These are phyloP conservation scores for Rhodotorula sphaerocarpa DNA, from an alignment of 768 basidiomycete species.

Conservation along the genomic window DNA sequence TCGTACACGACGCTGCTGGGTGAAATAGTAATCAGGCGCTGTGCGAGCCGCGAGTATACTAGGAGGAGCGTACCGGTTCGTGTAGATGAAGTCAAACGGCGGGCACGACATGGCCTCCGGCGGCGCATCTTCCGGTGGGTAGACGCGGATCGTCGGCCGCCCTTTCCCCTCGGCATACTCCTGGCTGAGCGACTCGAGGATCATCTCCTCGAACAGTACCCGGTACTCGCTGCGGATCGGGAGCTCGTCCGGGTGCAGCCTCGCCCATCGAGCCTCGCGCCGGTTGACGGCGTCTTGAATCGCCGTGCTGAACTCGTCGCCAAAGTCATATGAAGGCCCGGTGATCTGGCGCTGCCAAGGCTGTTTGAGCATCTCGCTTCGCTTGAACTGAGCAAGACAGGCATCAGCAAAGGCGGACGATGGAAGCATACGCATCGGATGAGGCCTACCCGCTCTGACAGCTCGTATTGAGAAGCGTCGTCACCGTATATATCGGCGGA, in stretches of 20 bases:
- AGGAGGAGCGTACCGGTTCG: slow-evolving; percentile 12
- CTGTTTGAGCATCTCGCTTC: neutral
- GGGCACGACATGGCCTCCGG: slow-evolving; percentile 4
- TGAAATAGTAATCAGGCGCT: neutral
- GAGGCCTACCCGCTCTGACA: too few relatives aligned
- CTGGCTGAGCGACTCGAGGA: slow-evolving; percentile 1
- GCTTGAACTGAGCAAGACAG: neutral
- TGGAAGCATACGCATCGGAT: neutral
- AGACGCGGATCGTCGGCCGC: slow-evolving; percentile 6
- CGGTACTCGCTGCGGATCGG: slow-evolving; percentile 5
- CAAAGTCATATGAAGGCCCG: slow-evolving; percentile 18
- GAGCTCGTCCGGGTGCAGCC: neutral
- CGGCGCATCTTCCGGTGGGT: neutral
- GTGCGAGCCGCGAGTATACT: too few relatives aligned
- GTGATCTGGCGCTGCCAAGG: slow-evolving; percentile 8
- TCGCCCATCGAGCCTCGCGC: neutral
- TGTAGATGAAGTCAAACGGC: slow-evolving; percentile 27
- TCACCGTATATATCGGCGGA: too few relatives aligned
- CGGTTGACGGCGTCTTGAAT: slow-evolving; percentile 1
- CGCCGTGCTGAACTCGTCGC: slow-evolving; percentile 4
- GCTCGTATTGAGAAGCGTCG: too few relatives aligned
- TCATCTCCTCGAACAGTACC: slow-evolving; percentile 6
- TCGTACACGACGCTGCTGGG: slow-evolving; percentile 15
- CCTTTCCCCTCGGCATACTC: neutral
- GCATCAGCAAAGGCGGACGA: too few relatives aligned